Evolutionary conservation across 169 alveolate genomes (phyloP), one percentile per base, ranked within the genome.

Genomic region (Babesia sp.): DNA sequence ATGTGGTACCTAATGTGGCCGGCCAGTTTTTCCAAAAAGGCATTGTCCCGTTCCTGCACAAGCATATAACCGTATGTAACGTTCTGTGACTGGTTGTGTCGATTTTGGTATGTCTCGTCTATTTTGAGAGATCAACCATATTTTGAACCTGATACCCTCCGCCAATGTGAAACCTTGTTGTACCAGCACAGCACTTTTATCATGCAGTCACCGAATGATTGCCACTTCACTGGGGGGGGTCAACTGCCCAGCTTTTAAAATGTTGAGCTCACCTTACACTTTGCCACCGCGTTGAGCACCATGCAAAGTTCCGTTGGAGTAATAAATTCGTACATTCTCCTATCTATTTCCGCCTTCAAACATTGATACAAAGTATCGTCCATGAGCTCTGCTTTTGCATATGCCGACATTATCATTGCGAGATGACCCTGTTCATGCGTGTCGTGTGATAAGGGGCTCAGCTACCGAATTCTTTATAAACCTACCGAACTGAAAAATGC

Each of bases 381-480:
- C 58, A 64, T 20, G 48, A 77, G 56, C 6, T 58, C 56, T 18
- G 83, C 88, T 56, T 83, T 83, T 0, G 75, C 79, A 42, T 83
- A 83, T 5, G 90, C 90, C 57, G 90, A 76, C 50, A 83, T 53
- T 31, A 83, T 83, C 90, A 83, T 83, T n/a, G 85, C 63, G 28
- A 83, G 60, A 51, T 83, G 84, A 2, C 24, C 61, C 72, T 71
- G 33, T 51, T 28, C 18, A 16, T 55, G 34, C 16, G 46, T 29
- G 63, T 18, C 20, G 44, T 5, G 11, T 41, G 22, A 39, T 11
- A 16, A 8, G 64, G 41, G 72, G 14, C 64, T 37, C 22, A 11
- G 1, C 8, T 9, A 4, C 41, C 5, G 20, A 1, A 9, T 22
- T n/a, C 12, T 31, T 34, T 22, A 12, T 42, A 0, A n/a, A 46